Evolutionary conservation across 2,329 filamentous ascomycete species (phyloP).

Genomic region (Raffaelea arxii): DNA sequence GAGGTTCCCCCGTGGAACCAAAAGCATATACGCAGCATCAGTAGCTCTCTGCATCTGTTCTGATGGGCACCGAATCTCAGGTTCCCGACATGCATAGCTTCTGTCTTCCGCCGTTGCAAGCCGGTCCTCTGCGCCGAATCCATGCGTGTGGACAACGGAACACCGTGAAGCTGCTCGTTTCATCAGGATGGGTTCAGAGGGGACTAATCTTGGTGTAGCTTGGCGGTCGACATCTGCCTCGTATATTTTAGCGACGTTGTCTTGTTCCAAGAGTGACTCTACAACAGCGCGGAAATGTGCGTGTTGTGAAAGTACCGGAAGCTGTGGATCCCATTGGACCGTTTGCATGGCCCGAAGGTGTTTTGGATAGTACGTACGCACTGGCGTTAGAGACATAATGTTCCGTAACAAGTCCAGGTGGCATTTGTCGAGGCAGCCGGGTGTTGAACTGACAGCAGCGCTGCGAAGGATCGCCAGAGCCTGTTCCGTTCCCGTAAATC

Average conservation of each 20-base stretch:
- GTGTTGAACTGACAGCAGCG: constrained; percentile 38
- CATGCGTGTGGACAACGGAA: background rate
- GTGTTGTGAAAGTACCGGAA: background rate
- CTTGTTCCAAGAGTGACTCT: constrained; percentile 23
- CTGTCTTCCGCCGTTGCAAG: too few species aligned
- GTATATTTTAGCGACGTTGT: background rate
- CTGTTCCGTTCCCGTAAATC: constrained; percentile 43
- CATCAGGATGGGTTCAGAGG: background rate
- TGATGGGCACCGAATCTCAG: too few species aligned
- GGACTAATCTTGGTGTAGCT: background rate
- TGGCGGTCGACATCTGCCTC: too few species aligned
- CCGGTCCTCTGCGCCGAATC: background rate
- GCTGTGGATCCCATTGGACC: constrained; percentile 24
- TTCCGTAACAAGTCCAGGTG: constrained; percentile 24
- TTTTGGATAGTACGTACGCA: constrained; percentile 32
- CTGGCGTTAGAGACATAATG: constrained; percentile 32
- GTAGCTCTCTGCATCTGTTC: too few species aligned
- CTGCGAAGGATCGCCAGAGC: constrained; percentile 38
- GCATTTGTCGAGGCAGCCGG: constrained; percentile 23
- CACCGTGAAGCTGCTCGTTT: background rate
- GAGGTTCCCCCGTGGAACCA: too few species aligned
- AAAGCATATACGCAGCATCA: too few species aligned
- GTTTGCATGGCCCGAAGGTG: constrained; percentile 35
- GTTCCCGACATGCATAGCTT: too few species aligned
- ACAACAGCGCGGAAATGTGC: constrained; percentile 18